Base-by-base conservation (phyloP, 2,329 filamentous ascomycete species). In the Pseudogymnoascus pannorum region DNA sequence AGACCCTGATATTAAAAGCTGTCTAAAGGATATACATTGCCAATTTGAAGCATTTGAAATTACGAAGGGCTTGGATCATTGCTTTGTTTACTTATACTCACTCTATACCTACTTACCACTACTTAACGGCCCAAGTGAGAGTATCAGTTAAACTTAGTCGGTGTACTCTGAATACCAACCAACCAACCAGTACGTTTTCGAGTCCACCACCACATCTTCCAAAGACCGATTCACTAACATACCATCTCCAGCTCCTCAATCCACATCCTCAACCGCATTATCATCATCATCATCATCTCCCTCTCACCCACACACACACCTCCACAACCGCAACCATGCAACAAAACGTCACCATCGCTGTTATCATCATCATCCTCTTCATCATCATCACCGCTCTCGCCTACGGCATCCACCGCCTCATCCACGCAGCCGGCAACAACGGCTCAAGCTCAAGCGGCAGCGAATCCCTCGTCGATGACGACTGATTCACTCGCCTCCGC, bases 321-420 rank as follows among this genome's bases (percentile, higher is more conserved):
- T 8, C 62, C 14, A 61, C 62, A 65, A 65, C 72, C 70, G 71
- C 73, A 71, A 77, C 66, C 67, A 86, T 82, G 80, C 82, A 87
- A 73, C 75, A 81, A 76, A 87, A 87, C 80, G 80, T 87, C 74
- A 81, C 83, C 69, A 87, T 87, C 73, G 85, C 85, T 68, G 78
- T 87, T 72, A 87, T 87, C 71, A 81, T 87, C 74, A 87, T 87
- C 72, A 72, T 87, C 61, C 79, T 87, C 67, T 87, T 87, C 75
- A 72, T 84, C 69, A 74, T 87, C 57, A 79, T 87, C 57, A 82
- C 83, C 60, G 75, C 76, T 63, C 82, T 87, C 61, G 79, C 81
- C 6, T 86, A 86, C 68, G 85, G 82, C 64, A 87, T 87, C 72
- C 87, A 83, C 75, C 78, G 79, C 63, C 74, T 87, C 7, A 84